Conservation (phyloP, 2,329 filamentous ascomycete genomes). For the Claviceps maximensis region DNA sequence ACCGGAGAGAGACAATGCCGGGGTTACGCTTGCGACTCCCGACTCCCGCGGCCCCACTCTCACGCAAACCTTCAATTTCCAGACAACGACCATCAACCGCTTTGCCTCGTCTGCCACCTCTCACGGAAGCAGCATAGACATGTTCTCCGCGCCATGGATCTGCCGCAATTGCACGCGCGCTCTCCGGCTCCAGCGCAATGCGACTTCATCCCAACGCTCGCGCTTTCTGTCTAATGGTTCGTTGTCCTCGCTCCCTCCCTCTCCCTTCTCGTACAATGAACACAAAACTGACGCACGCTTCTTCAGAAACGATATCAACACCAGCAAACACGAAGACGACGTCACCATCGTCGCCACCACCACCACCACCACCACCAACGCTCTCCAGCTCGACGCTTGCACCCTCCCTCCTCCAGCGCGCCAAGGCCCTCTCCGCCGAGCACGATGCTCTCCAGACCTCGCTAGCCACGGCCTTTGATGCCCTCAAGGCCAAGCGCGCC, state of each 20-base stretch:
- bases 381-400: slow-evolving; percentile 25
- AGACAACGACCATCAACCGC: background rate
- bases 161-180: slow-evolving; percentile 23
- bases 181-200: slow-evolving; percentile 11
- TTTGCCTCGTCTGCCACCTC: background rate
- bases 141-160: slow-evolving; percentile 23
- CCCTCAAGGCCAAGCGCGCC: slow-evolving; percentile 42
- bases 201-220: slow-evolving; percentile 14
- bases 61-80: background rate
- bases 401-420: slow-evolving; percentile 44
- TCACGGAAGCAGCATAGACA: slow-evolving; percentile 8
- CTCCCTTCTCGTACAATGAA: background rate
- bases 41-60: background rate
- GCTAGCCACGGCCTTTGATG: slow-evolving; percentile 42
- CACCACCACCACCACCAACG: background rate
- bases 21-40: too few relatives aligned
- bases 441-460: slow-evolving; percentile 39
- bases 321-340: background rate
- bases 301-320: background rate
- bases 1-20: too few relatives aligned
- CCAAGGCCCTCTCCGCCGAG: slow-evolving; percentile 42
- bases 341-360: too few relatives aligned
- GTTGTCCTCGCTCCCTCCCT: background rate
- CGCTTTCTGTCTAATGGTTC: slow-evolving; percentile 22
- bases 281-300: background rate